Conservation (phyloP, 805 yeast genomes). For the Kodamaea lidongshanica region DNA sequence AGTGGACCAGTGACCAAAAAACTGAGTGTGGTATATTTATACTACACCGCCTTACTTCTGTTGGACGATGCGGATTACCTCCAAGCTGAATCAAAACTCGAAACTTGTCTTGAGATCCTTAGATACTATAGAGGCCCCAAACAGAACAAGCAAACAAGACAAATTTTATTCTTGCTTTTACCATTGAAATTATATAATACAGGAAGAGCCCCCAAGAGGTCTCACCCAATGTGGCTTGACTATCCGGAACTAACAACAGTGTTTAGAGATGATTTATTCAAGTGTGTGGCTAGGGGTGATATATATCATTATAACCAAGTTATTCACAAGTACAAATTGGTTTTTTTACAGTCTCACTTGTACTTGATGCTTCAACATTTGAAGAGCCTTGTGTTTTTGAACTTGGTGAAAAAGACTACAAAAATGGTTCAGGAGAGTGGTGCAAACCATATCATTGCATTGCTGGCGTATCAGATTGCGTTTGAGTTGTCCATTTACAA, state of each 20-base stretch:
- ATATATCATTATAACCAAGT: constrained; percentile 43
- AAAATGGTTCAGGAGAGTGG: constrained; percentile 16
- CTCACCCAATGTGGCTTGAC: constrained; percentile 27
- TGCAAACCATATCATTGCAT: constrained; percentile 32
- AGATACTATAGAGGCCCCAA: constrained; percentile 16
- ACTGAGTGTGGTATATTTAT: constrained; percentile 57
- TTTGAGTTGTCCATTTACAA: constrained; percentile 26
- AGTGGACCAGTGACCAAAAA: constrained; percentile 33
- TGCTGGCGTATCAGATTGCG: constrained; percentile 40
- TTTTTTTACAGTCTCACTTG: constrained; percentile 53
- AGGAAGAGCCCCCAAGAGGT: constrained; percentile 40
- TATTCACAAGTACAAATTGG: constrained; percentile 38
- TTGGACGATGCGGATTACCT: constrained; percentile 58
- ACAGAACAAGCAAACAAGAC: constrained; percentile 28
- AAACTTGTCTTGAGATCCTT: constrained; percentile 40
- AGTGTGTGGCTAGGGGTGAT: constrained; percentile 51
- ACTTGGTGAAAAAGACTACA: constrained; percentile 41
- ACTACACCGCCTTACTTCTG: constrained; percentile 61
- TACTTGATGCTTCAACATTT: constrained; percentile 55
- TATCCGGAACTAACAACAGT: constrained; percentile 38
- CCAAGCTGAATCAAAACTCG: constrained; percentile 46
- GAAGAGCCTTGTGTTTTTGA: constrained; percentile 44
- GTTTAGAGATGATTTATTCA: constrained; percentile 43
- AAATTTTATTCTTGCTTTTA: constrained; percentile 52
- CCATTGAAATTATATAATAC: constrained; percentile 55